Evolutionary conservation across 2,329 filamentous ascomycete genomes (phyloP), one percentile per base, ranked within the genome.

Genomic region (Westerdykella ornata): DNA sequence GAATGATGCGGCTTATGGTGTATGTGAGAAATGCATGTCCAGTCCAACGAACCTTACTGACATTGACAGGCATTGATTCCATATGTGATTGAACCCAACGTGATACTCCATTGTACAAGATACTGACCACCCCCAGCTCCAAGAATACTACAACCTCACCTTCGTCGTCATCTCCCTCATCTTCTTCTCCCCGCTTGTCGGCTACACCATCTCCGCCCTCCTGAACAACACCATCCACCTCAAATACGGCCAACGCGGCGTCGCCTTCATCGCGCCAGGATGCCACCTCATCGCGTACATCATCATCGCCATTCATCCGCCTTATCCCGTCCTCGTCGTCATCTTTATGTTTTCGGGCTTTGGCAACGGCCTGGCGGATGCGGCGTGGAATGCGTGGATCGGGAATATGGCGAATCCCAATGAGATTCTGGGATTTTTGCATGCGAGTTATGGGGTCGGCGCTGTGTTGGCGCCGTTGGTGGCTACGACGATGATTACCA

Each of bases 341-440:
- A 71, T 80, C 18, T 79, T 83, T 55, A 73, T 81, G 37, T 66
- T 88, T 14, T 75, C 78, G 1, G 84, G 84, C 1, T 80, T 85
- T 37, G 84, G 84, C 1, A 87, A 83, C 57, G 85, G 85, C 2
- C 65, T 88, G 7, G 73, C 78, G 40, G 82, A 81, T 51, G 75
- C 76, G 0, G 77, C 72, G 5, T 80, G 76, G 71, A 78, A 77
- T 53, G 75, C 76, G 0, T 80, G 75, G 74, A 72, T 80, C 15
- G 85, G 85, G 9, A 83, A 81, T 53, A 85, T 90, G 80, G 73
- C 77, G 11, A 77, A 79, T 43, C 77, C 83, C 6, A 88, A 89
- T 57, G 80, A 88, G 57, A 68, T 90, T 1, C 73, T 88, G 1
- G 85, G 85, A 1, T 72, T 88, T 44, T 65, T 89, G 18, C 84